These are phyloP conservation scores for Lathyrus oleraceus DNA, from an alignment of 306 rosid species.

Conservation along the genomic window DNA sequence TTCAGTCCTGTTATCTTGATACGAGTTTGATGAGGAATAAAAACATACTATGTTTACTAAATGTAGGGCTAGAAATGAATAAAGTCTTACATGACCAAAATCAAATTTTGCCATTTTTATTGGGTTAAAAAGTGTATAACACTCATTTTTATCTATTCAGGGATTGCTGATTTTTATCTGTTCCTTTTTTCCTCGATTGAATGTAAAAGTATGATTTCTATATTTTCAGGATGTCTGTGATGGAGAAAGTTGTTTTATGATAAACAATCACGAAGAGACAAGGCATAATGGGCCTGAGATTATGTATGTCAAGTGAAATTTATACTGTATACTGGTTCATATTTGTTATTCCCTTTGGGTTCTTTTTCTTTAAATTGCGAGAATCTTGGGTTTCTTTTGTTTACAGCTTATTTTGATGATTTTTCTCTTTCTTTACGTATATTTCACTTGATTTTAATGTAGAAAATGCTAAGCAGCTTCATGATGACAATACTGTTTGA, in stretches of 20 bases:
- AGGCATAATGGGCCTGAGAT: conserved; percentile 63
- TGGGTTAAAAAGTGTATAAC: neutral
- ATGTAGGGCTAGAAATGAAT: neutral
- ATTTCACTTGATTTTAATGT: conserved; percentile 17
- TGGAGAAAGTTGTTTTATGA: conserved; percentile 75
- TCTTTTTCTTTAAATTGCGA: conserved; percentile 3
- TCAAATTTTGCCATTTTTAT: neutral
- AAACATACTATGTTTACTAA: neutral
- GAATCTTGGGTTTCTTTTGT: conserved; percentile 18
- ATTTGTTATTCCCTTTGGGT: neutral
- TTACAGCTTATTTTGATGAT: neutral
- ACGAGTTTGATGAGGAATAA: neutral
- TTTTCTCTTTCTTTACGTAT: neutral
- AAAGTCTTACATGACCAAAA: neutral
- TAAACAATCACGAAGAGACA: conserved; percentile 57
- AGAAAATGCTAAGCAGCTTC: conserved; percentile 14
- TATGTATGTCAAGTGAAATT: conserved; percentile 49
- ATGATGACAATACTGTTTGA: neutral
- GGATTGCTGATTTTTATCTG: neutral
- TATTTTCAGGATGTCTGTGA: conserved; percentile 73
- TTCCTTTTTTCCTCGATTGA: too few species aligned
- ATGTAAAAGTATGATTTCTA: conserved; percentile 15
- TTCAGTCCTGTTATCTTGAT: neutral
- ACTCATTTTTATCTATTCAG: neutral
- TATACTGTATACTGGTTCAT: conserved; percentile 1